Evolutionary conservation across 164 flowering plant species (phyloP).

Genomic region (Annona cherimola): DNA sequence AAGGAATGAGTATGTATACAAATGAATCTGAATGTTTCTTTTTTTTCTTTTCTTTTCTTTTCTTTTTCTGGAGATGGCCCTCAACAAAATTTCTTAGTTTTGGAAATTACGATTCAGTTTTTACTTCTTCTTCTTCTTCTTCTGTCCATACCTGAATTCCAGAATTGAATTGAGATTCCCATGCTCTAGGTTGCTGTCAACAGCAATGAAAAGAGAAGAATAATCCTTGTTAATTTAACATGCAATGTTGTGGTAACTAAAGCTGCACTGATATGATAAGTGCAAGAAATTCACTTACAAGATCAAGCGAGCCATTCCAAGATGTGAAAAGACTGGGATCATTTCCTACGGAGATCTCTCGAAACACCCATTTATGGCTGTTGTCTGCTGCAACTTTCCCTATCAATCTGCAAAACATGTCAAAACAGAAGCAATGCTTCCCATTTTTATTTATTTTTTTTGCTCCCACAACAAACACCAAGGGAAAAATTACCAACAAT

Average conservation of each 20-base stretch:
- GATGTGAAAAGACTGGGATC: constrained; percentile 45
- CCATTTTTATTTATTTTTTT: not conserved
- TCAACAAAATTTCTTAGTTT: no score
- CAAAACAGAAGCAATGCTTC: not conserved
- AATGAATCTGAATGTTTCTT: no score
- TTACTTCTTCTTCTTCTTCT: not conserved
- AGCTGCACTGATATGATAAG: not conserved
- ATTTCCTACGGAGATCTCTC: constrained; percentile 32
- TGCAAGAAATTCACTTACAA: constrained; percentile 39
- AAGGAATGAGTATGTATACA: not conserved
- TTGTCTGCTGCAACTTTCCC: constrained; percentile 81
- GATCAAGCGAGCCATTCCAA: constrained; percentile 63
- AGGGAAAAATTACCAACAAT: not conserved
- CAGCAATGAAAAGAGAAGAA: constrained; percentile 1
- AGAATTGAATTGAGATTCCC: constrained; percentile 68
- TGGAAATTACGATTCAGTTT: no score
- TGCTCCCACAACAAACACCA: not conserved
- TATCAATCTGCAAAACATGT: constrained; percentile 40
- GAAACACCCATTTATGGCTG: constrained; percentile 76
- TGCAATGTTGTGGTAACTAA: not conserved
- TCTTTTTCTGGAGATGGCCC: no score
- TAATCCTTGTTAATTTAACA: not conserved
- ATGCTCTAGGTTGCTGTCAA: constrained; percentile 72
- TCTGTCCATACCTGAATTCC: constrained; percentile 61
- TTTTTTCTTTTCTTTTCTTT: no score